These are phyloP conservation scores for Fusarium sublunatum DNA, from an alignment of 2,329 filamentous ascomycete genomes.

Conservation along the genomic window DNA sequence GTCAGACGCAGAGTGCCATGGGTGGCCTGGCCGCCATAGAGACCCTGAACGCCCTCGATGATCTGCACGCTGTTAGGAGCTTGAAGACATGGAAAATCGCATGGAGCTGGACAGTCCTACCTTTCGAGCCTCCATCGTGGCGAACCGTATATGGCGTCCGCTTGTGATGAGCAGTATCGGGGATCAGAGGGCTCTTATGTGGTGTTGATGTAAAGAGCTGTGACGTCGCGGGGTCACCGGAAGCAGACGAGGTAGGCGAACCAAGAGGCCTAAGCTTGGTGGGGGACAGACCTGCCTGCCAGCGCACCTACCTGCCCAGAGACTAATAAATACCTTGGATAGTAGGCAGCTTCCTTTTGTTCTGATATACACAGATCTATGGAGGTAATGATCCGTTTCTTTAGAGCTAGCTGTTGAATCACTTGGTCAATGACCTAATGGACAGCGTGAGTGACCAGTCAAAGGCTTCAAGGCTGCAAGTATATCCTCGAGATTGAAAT, in stretches of 20 bases:
- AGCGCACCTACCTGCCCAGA: too few relatives aligned
- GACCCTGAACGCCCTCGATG: slow-evolving; percentile 69
- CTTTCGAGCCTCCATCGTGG: slow-evolving; percentile 57
- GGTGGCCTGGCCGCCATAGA: slow-evolving; percentile 68
- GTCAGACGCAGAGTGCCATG: slow-evolving; percentile 70
- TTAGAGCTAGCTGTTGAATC: too few relatives aligned
- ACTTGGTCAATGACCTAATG: too few relatives aligned
- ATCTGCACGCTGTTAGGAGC: slow-evolving; percentile 51
- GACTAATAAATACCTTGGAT: too few relatives aligned
- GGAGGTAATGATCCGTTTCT: too few relatives aligned
- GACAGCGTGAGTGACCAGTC: too few relatives aligned
- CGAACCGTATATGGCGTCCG: slow-evolving; percentile 7
- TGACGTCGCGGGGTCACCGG: slow-evolving; percentile 25
- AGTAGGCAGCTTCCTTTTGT: too few relatives aligned
- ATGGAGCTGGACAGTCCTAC: slow-evolving; percentile 40
- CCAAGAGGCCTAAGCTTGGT: neutral
- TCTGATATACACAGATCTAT: too few relatives aligned
- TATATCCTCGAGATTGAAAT: too few relatives aligned
- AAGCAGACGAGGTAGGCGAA: slow-evolving; percentile 32
- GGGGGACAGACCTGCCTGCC: too few relatives aligned
- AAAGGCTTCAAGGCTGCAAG: too few relatives aligned
- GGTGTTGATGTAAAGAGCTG: slow-evolving; percentile 15
- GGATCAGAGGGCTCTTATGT: too few relatives aligned
- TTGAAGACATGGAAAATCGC: neutral
- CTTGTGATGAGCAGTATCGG: neutral